Base-by-base conservation (phyloP, 78 protist species). In the Cyanophora paradoxa region DNA sequence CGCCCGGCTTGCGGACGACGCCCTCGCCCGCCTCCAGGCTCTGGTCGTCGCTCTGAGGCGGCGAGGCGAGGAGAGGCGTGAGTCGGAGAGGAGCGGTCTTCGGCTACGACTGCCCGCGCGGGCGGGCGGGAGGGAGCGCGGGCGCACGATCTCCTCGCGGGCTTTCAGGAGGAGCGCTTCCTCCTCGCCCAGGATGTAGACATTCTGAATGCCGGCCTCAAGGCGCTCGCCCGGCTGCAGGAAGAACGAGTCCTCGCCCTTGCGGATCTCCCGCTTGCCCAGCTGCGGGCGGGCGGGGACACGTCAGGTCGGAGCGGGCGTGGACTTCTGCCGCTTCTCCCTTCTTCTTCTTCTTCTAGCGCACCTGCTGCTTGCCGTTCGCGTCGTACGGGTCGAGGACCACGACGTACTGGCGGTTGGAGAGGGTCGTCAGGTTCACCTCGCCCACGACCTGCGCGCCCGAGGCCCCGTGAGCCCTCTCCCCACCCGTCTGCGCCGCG, bases 211-310 rank as follows among this genome's bases (percentile, higher is more conserved):
- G 41, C 88, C 83, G 46, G 39, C 71, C 64, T 81, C 83, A n/a
- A 89, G 87, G 36, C 76, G 41, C 82, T 89, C 93, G 42, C 93
- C 93, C 56, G 93, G 93, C 20, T 75, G 39, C 44, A 89, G 68
- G 88, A 89, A 89, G 88, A 89, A 89, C 17, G 84, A 68, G 34
- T 30, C 41, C 48, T 79, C 90, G 67, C 93, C 93, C 34, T 50
- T 37, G 31, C 79, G 70, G 57, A 88, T 52, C 40, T 78, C 80
- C 40, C 74, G 58, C 72, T 78, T 70, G 24, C 92, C 92, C 28
- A 88, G 48, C n/a, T 16, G n/a, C n/a, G n/a, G n/a, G n/a, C n/a
- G n/a, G n/a, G n/a, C n/a, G 41, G 28, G 8, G 59, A 10, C 48
- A 42, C 48, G 22, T 13, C 48, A 10, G 6, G 48, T 42, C 48